Evolutionary conservation across 164 flowering plant species (phyloP).

Genomic region (Nymphaea colorata): DNA sequence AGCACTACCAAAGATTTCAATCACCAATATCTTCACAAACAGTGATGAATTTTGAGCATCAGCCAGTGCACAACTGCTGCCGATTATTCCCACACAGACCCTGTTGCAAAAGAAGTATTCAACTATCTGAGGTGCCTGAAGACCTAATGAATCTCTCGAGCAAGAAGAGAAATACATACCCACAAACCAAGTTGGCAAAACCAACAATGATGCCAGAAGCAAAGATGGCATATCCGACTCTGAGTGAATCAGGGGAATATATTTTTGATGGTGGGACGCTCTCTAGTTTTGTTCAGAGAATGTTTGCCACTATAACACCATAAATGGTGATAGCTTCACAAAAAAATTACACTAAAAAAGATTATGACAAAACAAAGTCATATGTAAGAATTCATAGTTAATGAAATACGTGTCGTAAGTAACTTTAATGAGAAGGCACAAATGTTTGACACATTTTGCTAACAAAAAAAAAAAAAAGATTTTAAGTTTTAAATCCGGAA

Average conservation of each 20-base stretch:
- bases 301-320: slow-evolving; percentile 96
- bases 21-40: slow-evolving; percentile 94
- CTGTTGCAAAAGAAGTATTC: slow-evolving; percentile 20
- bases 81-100: slow-evolving; percentile 91
- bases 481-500: too few species aligned
- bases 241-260: slow-evolving; percentile 71
- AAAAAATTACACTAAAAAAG: slow-evolving; percentile 74
- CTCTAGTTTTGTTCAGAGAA: slow-evolving; percentile 89
- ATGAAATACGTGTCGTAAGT: neutral
- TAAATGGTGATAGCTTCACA: slow-evolving; percentile 98
- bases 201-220: slow-evolving; percentile 96
- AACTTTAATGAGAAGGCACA: too few species aligned
- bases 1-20: slow-evolving; percentile 94
- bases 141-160: neutral
- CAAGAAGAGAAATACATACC: slow-evolving; percentile 27
- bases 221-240: slow-evolving; percentile 97
- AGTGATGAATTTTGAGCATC: slow-evolving; percentile 97
- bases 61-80: slow-evolving; percentile 98
- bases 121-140: neutral
- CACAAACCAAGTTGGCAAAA: slow-evolving; percentile 95
- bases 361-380: neutral
- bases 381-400: neutral
- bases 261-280: slow-evolving; percentile 71
- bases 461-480: too few species aligned
- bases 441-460: too few species aligned